Evolutionary conservation across 2,329 filamentous ascomycete genomes (phyloP).

Genomic region (Aplosporella prunicola): DNA sequence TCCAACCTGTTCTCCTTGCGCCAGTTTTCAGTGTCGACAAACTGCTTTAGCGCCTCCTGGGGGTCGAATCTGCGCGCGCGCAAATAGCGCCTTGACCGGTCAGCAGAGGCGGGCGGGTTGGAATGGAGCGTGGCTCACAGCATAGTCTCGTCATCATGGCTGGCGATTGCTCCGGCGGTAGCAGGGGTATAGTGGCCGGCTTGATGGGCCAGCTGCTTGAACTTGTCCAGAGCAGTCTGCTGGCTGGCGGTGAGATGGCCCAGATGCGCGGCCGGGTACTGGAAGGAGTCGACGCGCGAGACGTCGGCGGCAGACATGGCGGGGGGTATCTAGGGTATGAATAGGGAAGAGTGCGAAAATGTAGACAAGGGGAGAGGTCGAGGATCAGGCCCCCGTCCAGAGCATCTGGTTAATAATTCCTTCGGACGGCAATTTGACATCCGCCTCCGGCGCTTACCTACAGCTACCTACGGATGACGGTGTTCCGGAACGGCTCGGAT

Average conservation of each 20-base stretch:
- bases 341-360: too few relatives aligned
- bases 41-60: slow-evolving; percentile 70
- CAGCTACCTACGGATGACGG: too few relatives aligned
- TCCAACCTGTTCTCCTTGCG: slow-evolving; percentile 69
- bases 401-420: too few relatives aligned
- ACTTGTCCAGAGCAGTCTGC: slow-evolving; percentile 55
- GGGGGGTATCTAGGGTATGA: too few relatives aligned
- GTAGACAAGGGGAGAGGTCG: too few relatives aligned
- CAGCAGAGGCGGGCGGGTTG: not conserved
- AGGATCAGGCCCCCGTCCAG: too few relatives aligned
- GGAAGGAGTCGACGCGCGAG: slow-evolving; percentile 30
- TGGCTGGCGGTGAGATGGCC: slow-evolving; percentile 65
- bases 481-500: too few relatives aligned
- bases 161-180: slow-evolving; percentile 32
- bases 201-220: slow-evolving; percentile 60
- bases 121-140: slow-evolving; percentile 43
- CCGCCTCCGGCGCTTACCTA: too few relatives aligned
- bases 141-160: slow-evolving; percentile 65
- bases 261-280: slow-evolving; percentile 69
- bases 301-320: slow-evolving; percentile 26
- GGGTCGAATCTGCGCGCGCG: slow-evolving; percentile 75
- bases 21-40: slow-evolving; percentile 83
- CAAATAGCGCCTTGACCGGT: slow-evolving; percentile 59
- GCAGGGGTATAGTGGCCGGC: slow-evolving; percentile 52
- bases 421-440: too few relatives aligned